Conservation (phyloP, 352 stramenopile species). For the Globisporangium rhizosaccharum region DNA sequence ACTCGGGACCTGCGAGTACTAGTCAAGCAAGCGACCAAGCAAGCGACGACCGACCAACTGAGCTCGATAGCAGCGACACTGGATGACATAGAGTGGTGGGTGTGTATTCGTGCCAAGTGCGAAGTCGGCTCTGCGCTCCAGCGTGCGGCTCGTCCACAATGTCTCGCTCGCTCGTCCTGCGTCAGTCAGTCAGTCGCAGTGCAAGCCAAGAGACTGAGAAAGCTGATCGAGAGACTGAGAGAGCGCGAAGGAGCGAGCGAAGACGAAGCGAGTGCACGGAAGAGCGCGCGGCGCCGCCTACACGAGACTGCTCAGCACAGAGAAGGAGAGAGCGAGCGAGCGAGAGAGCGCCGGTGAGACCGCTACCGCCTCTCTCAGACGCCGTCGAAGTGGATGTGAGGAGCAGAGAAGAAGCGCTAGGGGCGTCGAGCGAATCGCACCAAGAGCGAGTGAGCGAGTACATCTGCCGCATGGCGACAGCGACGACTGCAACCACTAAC, state of each 20-base stretch:
- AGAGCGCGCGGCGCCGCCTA: too few species aligned
- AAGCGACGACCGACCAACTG: background rate
- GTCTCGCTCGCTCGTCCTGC: background rate
- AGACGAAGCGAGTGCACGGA: too few species aligned
- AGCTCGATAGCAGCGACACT: background rate
- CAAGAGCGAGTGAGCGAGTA: constrained; percentile 4
- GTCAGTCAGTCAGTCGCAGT: background rate
- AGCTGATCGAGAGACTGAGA: background rate
- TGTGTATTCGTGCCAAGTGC: constrained; percentile 1
- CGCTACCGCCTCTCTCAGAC: constrained; percentile 4
- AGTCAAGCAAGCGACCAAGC: background rate
- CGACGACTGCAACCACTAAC: too few species aligned
- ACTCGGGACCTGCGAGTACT: background rate
- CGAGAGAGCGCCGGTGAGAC: constrained; percentile 14
- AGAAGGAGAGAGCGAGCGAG: constrained; percentile 4
- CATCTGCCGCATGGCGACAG: constrained; percentile 2
- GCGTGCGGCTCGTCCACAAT: constrained; percentile 5
- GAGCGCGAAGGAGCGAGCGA: constrained; percentile 5
- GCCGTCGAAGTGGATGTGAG: constrained; percentile 2
- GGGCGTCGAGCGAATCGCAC: constrained; percentile 13
- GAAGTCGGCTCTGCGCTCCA: constrained; percentile 6
- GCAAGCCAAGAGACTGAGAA: too few species aligned
- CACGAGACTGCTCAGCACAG: constrained; percentile 4
- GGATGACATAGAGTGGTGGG: background rate
- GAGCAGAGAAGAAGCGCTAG: constrained; percentile 10